Evolutionary conservation across 1,139 yeast species (phyloP).

Genomic region (Pichia sp.): DNA sequence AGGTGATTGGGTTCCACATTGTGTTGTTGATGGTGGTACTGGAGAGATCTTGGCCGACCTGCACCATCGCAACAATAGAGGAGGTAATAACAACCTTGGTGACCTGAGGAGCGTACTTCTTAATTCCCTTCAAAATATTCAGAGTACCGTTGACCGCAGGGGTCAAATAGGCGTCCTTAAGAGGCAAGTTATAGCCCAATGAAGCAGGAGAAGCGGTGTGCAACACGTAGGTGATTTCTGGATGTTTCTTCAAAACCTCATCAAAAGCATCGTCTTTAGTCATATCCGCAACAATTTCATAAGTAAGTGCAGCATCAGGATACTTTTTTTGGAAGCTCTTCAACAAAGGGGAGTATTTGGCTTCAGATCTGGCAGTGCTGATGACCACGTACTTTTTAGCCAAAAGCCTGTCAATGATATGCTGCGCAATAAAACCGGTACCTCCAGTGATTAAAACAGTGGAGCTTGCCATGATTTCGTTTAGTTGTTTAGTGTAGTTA

Average conservation of each 20-base stretch:
- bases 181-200: constrained; percentile 23
- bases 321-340: constrained; percentile 29
- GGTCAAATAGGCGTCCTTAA: constrained; percentile 28
- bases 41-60: constrained; percentile 8
- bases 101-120: constrained; percentile 44
- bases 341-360: constrained; percentile 29
- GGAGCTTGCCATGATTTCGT: background rate
- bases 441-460: constrained; percentile 22
- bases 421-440: constrained; percentile 21
- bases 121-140: constrained; percentile 41
- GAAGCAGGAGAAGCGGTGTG: constrained; percentile 58
- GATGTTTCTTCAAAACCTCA: constrained; percentile 41
- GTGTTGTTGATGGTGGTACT: constrained; percentile 29
- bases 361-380: constrained; percentile 37
- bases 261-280: constrained; percentile 37
- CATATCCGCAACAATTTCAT: constrained; percentile 36
- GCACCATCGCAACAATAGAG: constrained; percentile 45
- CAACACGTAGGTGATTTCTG: constrained; percentile 48
- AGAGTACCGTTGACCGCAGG: constrained; percentile 54
- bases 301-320: constrained; percentile 28
- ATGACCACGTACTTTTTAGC: constrained; percentile 31
- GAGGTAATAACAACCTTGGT: constrained; percentile 53
- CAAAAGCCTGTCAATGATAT: constrained; percentile 30
- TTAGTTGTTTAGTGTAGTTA: background rate
- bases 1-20: constrained; percentile 39